Percentiles rank a stretch among this genome's conserved stretches.
Conservation (phyloP, 1,284 basidiomycete species). For the Trichosporon faecale region DNA sequence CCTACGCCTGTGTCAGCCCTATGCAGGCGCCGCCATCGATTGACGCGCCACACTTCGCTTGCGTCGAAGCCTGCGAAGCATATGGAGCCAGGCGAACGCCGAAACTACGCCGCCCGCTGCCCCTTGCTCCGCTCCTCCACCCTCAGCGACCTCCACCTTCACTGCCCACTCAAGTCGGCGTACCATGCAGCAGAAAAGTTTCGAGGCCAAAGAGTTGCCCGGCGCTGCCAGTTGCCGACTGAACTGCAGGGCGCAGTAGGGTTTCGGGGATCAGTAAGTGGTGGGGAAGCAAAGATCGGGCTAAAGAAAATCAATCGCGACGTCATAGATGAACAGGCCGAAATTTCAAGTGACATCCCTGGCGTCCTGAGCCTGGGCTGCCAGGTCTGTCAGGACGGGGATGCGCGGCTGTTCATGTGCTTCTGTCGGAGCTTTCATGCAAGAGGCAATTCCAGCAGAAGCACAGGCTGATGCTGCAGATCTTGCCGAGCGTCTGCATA, state of each 20-base stretch:
- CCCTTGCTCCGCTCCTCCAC: background rate
- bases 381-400: background rate
- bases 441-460: too few species aligned
- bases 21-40: background rate
- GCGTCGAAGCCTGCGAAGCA: too few species aligned
- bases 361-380: background rate
- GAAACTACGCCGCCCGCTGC: background rate
- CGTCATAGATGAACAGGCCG: background rate
- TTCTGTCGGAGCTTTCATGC: too few species aligned
- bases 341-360: background rate
- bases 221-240: background rate
- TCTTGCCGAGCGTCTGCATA: background rate
- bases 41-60: background rate
- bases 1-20: background rate
- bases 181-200: background rate
- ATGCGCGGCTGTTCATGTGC: background rate
- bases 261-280: too few species aligned
- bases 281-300: background rate
- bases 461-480: background rate
- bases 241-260: background rate
- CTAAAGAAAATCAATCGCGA: background rate
- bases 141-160: background rate
- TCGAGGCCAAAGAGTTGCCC: background rate
- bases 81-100: background rate
- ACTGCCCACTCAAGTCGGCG: background rate